Conservation (phyloP, 2,329 filamentous ascomycete species). For the Botryosphaeria dothidea region DNA sequence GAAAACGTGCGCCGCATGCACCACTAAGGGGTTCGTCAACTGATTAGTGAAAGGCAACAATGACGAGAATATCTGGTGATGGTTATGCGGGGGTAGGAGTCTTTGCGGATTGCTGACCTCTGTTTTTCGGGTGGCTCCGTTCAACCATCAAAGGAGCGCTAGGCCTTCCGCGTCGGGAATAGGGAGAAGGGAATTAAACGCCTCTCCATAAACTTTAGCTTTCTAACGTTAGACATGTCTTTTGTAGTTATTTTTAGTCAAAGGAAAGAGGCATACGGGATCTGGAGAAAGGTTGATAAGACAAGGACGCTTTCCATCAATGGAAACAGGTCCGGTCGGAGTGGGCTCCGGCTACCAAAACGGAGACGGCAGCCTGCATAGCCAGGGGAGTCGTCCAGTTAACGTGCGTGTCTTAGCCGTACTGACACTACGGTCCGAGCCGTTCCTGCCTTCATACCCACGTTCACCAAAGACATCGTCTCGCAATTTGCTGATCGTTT, state of each 20-base stretch:
- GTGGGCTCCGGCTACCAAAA: background rate
- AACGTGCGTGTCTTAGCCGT: background rate
- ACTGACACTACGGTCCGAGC: conserved; percentile 2
- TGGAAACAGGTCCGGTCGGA: background rate
- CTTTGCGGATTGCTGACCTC: background rate
- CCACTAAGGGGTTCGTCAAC: background rate
- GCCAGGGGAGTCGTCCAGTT: background rate
- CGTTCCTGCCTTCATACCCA: conserved; percentile 4
- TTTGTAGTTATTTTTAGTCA: background rate
- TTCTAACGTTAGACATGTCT: background rate
- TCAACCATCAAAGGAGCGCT: background rate
- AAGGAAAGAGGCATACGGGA: background rate
- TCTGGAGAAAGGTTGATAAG: conserved; percentile 1
- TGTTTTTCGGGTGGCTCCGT: background rate
- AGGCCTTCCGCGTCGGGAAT: background rate
- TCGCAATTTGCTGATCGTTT: conserved; percentile 7
- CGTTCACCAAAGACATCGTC: conserved; percentile 5
- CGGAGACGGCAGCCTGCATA: background rate
- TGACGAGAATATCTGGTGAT: conserved; percentile 16
- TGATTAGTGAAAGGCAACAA: background rate
- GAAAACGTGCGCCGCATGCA: conserved; percentile 5
- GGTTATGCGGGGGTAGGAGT: background rate
- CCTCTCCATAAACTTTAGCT: background rate
- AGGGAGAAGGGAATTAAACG: background rate
- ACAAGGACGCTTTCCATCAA: background rate